Percentiles rank a stretch among this genome's conserved stretches.
Conservation (phyloP, 306 rosid genomes). For the Coriaria nepalensis region DNA sequence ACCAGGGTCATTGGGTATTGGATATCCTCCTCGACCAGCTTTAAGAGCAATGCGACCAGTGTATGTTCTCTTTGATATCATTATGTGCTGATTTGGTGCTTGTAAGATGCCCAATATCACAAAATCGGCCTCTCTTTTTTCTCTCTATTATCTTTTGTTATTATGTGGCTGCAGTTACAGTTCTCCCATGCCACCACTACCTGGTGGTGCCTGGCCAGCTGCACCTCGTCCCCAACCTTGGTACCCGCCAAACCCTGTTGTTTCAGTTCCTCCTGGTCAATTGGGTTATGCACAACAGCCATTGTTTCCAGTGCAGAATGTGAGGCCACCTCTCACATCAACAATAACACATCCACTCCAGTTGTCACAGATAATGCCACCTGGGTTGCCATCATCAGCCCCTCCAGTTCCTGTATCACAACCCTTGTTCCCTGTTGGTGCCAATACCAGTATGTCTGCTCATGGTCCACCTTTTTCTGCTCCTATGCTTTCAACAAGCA, state of each 20-base stretch:
- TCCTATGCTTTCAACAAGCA: conserved; percentile 38
- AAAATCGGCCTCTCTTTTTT: neutral
- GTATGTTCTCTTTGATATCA: conserved; percentile 33
- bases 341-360: conserved; percentile 38
- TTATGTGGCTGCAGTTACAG: conserved; percentile 41
- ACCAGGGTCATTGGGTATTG: conserved; percentile 57
- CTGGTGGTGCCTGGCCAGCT: conserved; percentile 52
- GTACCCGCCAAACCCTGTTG: conserved; percentile 63
- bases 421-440: conserved; percentile 95
- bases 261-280: conserved; percentile 59
- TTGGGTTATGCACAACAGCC: conserved; percentile 70
- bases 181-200: conserved; percentile 46
- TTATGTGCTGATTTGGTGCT: conserved; percentile 1
- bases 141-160: conserved; percentile 5
- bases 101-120: neutral
- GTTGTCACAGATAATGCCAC: conserved; percentile 55
- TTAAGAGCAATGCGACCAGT: conserved; percentile 50
- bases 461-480: conserved; percentile 60
- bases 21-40: conserved; percentile 64
- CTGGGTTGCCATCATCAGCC: conserved; percentile 65
- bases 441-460: conserved; percentile 37
- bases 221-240: conserved; percentile 84
- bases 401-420: conserved; percentile 66
- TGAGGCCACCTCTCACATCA: conserved; percentile 53
- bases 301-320: conserved; percentile 89